Conservation (phyloP, 2,329 filamentous ascomycete species). For the Dryadomyces quercus-mongolicae region DNA sequence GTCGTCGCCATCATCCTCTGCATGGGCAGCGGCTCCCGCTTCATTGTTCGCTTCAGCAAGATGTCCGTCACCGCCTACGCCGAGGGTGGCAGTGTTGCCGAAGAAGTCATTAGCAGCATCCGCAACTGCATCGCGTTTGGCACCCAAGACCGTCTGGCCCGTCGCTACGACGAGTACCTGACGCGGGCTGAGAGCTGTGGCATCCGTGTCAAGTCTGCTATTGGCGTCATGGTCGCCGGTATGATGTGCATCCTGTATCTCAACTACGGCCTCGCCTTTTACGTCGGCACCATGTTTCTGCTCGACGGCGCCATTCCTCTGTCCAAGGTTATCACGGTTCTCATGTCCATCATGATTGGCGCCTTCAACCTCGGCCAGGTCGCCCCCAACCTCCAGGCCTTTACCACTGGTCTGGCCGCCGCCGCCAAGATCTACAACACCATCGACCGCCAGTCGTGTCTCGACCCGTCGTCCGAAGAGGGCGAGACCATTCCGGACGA, state of each 20-base stretch:
- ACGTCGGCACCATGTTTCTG: conserved; percentile 71
- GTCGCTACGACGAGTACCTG: conserved; percentile 71
- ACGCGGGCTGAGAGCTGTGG: conserved; percentile 62
- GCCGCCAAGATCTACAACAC: conserved; percentile 88
- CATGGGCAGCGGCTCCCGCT: conserved; percentile 61
- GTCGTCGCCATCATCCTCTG: conserved; percentile 67
- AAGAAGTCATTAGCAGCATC: conserved; percentile 89
- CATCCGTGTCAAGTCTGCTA: conserved; percentile 57
- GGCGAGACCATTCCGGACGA: conserved; percentile 58
- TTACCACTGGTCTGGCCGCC: conserved; percentile 71
- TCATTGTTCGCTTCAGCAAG: conserved; percentile 74
- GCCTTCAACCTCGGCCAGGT: conserved; percentile 85
- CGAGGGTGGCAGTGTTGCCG: conserved; percentile 73
- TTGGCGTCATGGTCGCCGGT: conserved; percentile 68
- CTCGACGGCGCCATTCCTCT: conserved; percentile 53
- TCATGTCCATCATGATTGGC: conserved; percentile 86
- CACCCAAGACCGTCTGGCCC: conserved; percentile 82
- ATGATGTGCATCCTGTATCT: conserved; percentile 80
- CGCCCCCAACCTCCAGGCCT: conserved; percentile 74
- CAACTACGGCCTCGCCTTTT: conserved; percentile 81
- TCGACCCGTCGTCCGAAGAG: conserved; percentile 60
- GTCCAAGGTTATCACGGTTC: conserved; percentile 65
- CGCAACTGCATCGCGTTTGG: conserved; percentile 88
- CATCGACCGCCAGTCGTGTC: conserved; percentile 75
- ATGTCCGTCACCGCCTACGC: conserved; percentile 68